A percentile compares a stretch with the other conserved stretches of the same genome.
phyloP scores from a whole-genome alignment of 202 grass and related monocot genomes.

The Schoenoplectus triqueter region DNA sequence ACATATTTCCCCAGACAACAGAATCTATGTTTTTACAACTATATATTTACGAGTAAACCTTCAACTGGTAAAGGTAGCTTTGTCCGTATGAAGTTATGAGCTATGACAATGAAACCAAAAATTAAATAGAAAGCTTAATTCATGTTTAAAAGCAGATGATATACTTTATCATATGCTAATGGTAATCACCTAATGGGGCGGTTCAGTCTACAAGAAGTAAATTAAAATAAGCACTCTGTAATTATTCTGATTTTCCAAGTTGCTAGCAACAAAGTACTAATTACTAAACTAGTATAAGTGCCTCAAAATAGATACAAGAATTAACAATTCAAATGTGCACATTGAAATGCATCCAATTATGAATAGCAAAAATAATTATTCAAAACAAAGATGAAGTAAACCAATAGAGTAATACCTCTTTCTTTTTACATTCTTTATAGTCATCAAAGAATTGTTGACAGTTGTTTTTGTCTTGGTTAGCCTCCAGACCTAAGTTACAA shows the following conservation, averaged over 20 bases:
- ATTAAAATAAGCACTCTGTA: background rate
- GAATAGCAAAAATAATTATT: conserved; percentile 22
- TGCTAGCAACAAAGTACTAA: background rate
- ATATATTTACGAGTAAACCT: background rate
- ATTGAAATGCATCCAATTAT: background rate
- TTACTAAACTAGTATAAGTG: background rate
- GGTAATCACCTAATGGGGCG: background rate
- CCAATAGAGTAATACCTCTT: conserved; percentile 58
- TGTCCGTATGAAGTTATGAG: background rate
- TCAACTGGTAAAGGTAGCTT: background rate
- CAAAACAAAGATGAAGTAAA: background rate
- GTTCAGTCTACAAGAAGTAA: background rate
- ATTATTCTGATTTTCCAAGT: conserved; percentile 5
- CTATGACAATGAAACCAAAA: background rate
- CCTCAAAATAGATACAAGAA: background rate
- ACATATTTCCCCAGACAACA: background rate
- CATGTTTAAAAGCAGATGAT: background rate
- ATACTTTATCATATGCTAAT: background rate
- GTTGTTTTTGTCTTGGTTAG: conserved; percentile 78
- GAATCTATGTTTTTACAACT: background rate
- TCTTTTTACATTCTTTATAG: conserved; percentile 98
- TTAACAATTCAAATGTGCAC: conserved; percentile 2
- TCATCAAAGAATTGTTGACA: conserved; percentile 88
- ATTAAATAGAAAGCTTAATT: background rate
- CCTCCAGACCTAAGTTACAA: conserved; percentile 60